Base-by-base conservation (phyloP, 805 yeast species). In the Wickerhamiella siamensis region DNA sequence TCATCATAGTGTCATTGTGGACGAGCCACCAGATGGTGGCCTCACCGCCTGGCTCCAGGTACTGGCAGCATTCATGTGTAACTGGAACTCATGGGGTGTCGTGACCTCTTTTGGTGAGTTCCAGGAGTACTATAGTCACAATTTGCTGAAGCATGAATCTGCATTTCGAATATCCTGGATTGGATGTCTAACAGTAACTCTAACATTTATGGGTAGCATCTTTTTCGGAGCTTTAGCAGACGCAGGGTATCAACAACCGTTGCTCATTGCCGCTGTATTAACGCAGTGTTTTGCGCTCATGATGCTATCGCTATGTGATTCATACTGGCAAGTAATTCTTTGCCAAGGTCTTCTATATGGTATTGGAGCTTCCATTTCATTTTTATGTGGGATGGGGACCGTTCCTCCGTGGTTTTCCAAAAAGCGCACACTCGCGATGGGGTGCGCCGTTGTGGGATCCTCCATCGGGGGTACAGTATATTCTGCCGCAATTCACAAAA, bases 291-390 rank as follows among this genome's bases (percentile, higher is more conserved):
- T 52, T 16, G 55, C 59, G 4, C 40, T 57, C 26, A 58, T 62
- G 59, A 49, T 60, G 49, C 45, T 51, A 5, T 52, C 59, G 18
- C 48, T 59, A 38, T 66, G 71, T 34, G 55, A 56, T 2, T 52
- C 60, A 8, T 60, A 69, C n/a, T 70, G 66, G 50, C 79, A 75
- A 43, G 67, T 75, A 42, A 60, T 76, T 29, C 54, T 75, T 12
- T 63, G 72, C 8, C 74, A 71, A 54, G 71, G 79, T 24, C 51
- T 71, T 14, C 66, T 72, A 6, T 53, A 66, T 34, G 74, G 75
- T 0, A 39, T 69, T 1, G 73, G 72, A 1, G 53, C 63, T 3
- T 60, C 68, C 1, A 44, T 70, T 42, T 54, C 66, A 18, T 67
- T 70, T 57, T 55, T 66, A 2, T 64, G 74, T 3, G 55, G 69